These are phyloP conservation scores for Bipolaris zeicola DNA, from an alignment of 2,329 filamentous ascomycete species.

Conservation along the genomic window DNA sequence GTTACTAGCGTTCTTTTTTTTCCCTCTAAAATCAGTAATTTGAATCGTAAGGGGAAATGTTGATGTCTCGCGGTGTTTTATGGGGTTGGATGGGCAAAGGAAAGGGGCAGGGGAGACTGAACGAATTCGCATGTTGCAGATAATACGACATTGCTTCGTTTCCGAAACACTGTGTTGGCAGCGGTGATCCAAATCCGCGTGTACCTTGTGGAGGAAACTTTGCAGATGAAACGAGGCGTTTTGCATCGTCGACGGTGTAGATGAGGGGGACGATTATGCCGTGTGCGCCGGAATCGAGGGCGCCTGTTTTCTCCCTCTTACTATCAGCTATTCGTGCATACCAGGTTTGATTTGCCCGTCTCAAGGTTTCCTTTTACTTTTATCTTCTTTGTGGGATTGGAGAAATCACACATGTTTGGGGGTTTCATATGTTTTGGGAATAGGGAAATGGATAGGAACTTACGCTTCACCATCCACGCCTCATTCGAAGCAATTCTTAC, in stretches of 20 bases:
- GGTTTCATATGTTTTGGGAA: no score
- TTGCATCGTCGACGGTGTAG: constrained; percentile 59
- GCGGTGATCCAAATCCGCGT: constrained; percentile 63
- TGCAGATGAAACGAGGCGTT: constrained; percentile 56
- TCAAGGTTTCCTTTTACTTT: no score
- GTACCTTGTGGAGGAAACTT: constrained; percentile 62
- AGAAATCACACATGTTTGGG: no score
- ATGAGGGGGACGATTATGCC: constrained; percentile 62
- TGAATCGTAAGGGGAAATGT: no score
- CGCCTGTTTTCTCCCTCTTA: constrained; percentile 31
- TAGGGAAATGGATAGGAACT: not conserved
- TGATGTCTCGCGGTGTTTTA: no score
- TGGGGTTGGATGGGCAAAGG: no score
- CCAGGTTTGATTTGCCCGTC: no score
- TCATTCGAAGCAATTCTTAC: constrained; percentile 62
- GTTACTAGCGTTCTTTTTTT: constrained; percentile 53
- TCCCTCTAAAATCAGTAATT: no score
- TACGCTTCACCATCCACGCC: constrained; percentile 66
- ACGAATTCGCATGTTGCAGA: constrained; percentile 58
- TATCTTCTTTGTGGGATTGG: no score
- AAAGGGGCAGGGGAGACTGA: not conserved
- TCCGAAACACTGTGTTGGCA: constrained; percentile 55
- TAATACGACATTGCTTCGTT: constrained; percentile 55
- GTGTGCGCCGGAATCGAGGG: constrained; percentile 65
- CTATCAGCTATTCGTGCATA: no score